Percentiles rank a stretch among this genome's conserved stretches.
Conservation (phyloP, 768 basidiomycete genomes). For the Gyrodon lividus region DNA sequence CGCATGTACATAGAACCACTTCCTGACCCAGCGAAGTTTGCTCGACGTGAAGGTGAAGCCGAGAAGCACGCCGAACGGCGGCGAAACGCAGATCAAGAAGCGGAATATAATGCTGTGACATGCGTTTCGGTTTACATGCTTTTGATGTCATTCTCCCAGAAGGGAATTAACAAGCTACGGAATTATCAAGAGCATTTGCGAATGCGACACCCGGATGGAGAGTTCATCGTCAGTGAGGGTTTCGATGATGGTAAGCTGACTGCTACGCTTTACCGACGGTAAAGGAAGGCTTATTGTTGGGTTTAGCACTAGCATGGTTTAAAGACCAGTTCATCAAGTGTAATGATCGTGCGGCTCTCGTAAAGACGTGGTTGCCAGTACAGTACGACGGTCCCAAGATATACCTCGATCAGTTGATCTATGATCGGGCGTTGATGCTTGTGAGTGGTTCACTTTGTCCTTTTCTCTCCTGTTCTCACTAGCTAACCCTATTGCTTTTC, state of each 20-base stretch:
- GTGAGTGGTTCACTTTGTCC: conserved; percentile 45
- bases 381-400: conserved; percentile 80
- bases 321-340: conserved; percentile 92
- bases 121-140: conserved; percentile 89
- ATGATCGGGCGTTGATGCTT: conserved; percentile 84
- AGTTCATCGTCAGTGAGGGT: conserved; percentile 73
- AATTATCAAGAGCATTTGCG: conserved; percentile 80
- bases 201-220: conserved; percentile 74
- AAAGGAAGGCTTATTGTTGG: conserved; percentile 6
- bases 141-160: conserved; percentile 88
- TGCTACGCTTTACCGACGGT: not conserved
- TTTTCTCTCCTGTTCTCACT: not conserved
- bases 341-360: conserved; percentile 84
- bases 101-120: conserved; percentile 80
- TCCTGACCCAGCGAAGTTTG: conserved; percentile 76
- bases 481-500: conserved; percentile 3
- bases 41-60: conserved; percentile 65
- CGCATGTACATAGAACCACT: conserved; percentile 58
- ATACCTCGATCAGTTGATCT: conserved; percentile 88
- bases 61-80: conserved; percentile 68
- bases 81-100: conserved; percentile 73
- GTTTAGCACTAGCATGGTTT: conserved; percentile 81
- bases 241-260: conserved; percentile 68
- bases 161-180: conserved; percentile 82
- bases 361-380: conserved; percentile 84